Base-by-base conservation (phyloP, 345 rosid genomes). In the Microthlaspi erraticum region DNA sequence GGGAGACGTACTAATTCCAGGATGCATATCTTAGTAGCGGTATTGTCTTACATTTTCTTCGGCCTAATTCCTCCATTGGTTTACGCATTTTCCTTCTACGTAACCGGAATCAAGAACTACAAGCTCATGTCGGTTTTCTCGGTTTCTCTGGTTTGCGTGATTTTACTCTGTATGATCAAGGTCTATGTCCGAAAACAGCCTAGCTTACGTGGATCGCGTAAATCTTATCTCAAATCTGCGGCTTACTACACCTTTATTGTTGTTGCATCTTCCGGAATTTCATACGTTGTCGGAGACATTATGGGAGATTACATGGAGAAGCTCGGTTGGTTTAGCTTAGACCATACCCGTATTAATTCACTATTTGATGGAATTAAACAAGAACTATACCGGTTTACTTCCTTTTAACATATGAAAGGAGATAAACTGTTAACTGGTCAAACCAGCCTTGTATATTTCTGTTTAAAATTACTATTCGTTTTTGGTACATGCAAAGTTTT, bases 131-230 rank as follows among this genome's bases (percentile, higher is more conserved):
- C 83, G 2, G 84, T 76, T n/a, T 84, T 79, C 5, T 84, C 39
- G 18, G 87, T 85, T 38, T 93, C 93, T 63, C 73, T 93, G 26
- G 26, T 77, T 14, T 93, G 90, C 77, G 81, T 85, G 52, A 53
- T 84, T 49, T 43, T 88, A 37, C 97, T 93, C 33, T 86, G 92
- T 20, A n/a, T 76, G 8, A 86, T 86, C 50, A 93, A 90, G 79
- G 93, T 81, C 67, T 79, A 83, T 45, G 74, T 78, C 14, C 76
- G 77, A 31, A 83, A 64, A 37, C 86, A 79, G 3, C 66, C 73
- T 6, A 43, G 81, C 31, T 55, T 76, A 16, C 64, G 70, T 58
- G 77, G 17, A 44, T 83, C 76, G 1, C 78, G 71, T 18, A 78
- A 65, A 61, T 20, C 91, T 6, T 89, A 91, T 66, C 8, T 86